Conservation (phyloP, 768 basidiomycete genomes). For the Termitomyces sp. region DNA sequence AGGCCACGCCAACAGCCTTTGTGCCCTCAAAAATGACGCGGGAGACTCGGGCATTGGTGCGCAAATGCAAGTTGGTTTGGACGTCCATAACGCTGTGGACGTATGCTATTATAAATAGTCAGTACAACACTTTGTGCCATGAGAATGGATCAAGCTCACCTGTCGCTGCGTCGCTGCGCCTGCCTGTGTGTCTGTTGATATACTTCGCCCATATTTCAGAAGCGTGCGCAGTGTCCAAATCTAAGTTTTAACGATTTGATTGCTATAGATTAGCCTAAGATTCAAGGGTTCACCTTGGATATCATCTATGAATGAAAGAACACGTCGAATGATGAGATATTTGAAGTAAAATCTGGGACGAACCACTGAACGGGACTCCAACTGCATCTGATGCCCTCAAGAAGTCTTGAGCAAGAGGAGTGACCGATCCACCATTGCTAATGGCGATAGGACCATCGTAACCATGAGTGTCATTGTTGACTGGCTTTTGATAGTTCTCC, state of each 20-base stretch:
- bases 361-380: conserved; percentile 63
- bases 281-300: conserved; percentile 38
- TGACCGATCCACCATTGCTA: conserved; percentile 62
- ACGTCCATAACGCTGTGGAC: conserved; percentile 68
- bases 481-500: conserved; percentile 74
- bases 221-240: conserved; percentile 52
- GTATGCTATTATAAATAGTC: conserved; percentile 34
- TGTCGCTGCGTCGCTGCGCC: conserved; percentile 67
- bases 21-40: conserved; percentile 70
- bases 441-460: conserved; percentile 74
- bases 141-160: conserved; percentile 26
- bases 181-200: conserved; percentile 67
- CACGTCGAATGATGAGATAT: neutral
- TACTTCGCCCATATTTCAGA: conserved; percentile 77
- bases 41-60: conserved; percentile 59
- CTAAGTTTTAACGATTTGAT: conserved; percentile 19
- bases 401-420: conserved; percentile 64
- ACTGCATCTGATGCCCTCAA: conserved; percentile 54
- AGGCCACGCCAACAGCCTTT: conserved; percentile 68
- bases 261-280: neutral
- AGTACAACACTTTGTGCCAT: neutral
- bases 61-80: conserved; percentile 61
- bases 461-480: conserved; percentile 61
- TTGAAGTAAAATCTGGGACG: conserved; percentile 9
- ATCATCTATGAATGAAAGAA: conserved; percentile 40